A percentile compares a stretch with the other conserved stretches of the same genome.
Conservation (phyloP, 345 rosid genomes). For the Heritiera littoralis region DNA sequence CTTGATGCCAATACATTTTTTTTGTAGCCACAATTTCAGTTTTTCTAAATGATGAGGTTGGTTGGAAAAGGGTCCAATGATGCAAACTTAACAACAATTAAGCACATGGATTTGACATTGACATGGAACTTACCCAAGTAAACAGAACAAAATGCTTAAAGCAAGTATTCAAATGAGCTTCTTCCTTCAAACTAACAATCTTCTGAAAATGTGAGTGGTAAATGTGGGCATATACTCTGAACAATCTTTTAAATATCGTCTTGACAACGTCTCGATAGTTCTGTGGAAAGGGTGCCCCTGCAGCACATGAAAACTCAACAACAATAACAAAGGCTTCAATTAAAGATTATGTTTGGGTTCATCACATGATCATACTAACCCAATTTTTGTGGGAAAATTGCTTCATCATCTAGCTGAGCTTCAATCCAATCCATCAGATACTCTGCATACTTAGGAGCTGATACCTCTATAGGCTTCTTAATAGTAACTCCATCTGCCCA, state of each 20-base stretch:
- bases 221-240: slow-evolving; percentile 71
- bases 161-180: slow-evolving; percentile 79
- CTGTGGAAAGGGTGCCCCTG: slow-evolving; percentile 63
- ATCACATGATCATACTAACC: slow-evolving; percentile 34
- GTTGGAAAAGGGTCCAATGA: not conserved
- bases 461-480: slow-evolving; percentile 75
- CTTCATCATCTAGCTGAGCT: slow-evolving; percentile 61
- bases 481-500: slow-evolving; percentile 75
- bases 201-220: slow-evolving; percentile 75
- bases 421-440: slow-evolving; percentile 81
- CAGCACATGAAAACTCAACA: not conserved
- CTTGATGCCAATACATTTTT: not conserved
- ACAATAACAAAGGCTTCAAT: not conserved
- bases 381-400: slow-evolving; percentile 60
- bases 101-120: not conserved
- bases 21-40: not conserved
- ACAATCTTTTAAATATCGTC: slow-evolving; percentile 64
- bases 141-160: slow-evolving; percentile 70
- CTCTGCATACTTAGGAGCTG: slow-evolving; percentile 75
- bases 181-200: slow-evolving; percentile 68
- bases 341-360: not conserved
- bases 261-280: slow-evolving; percentile 61
- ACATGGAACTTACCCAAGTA: slow-evolving; percentile 48
- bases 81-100: not conserved
- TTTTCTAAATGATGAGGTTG: not conserved